Evolutionary conservation across 2,329 filamentous ascomycete genomes (phyloP).

Genomic region (Nakataea oryzae): DNA sequence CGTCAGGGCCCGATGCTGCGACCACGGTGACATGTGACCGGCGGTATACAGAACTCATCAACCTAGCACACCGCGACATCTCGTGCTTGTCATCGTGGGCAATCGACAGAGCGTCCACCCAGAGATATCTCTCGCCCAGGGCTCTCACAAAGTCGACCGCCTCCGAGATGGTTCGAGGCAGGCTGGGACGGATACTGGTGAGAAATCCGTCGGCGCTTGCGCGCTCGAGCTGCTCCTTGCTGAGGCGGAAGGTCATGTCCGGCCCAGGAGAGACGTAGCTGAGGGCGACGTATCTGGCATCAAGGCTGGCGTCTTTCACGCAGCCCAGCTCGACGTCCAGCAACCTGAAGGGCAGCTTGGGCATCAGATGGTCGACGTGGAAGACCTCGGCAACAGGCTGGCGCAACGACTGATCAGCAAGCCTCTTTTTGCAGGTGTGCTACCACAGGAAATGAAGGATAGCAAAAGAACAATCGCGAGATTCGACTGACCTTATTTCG

Average conservation of each 20-base stretch:
- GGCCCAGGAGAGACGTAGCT: neutral
- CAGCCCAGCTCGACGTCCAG: neutral
- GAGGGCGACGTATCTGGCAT: neutral
- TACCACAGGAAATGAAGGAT: too few species aligned
- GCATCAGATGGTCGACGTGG: too few species aligned
- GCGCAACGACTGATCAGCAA: too few species aligned
- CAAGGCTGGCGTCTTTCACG: neutral
- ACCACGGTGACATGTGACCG: neutral
- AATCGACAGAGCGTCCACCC: neutral
- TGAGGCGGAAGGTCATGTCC: neutral
- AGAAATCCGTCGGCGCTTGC: neutral
- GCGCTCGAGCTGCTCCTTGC: neutral
- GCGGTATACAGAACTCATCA: neutral
- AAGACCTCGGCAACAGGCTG: too few species aligned
- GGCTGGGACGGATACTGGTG: neutral
- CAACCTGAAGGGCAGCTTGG: neutral
- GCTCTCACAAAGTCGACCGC: neutral
- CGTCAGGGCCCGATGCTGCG: neutral
- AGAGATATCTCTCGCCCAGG: neutral
- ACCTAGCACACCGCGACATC: neutral
- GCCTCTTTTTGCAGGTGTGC: too few species aligned
- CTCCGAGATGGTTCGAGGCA: neutral
- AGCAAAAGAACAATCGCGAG: too few species aligned
- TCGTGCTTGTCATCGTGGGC: neutral
- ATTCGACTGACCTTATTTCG: too few species aligned